A percentile compares a stretch with the other conserved stretches of the same genome.
These are phyloP conservation scores for Podaxis rugospora DNA, from an alignment of 768 basidiomycete genomes.

Conservation along the genomic window DNA sequence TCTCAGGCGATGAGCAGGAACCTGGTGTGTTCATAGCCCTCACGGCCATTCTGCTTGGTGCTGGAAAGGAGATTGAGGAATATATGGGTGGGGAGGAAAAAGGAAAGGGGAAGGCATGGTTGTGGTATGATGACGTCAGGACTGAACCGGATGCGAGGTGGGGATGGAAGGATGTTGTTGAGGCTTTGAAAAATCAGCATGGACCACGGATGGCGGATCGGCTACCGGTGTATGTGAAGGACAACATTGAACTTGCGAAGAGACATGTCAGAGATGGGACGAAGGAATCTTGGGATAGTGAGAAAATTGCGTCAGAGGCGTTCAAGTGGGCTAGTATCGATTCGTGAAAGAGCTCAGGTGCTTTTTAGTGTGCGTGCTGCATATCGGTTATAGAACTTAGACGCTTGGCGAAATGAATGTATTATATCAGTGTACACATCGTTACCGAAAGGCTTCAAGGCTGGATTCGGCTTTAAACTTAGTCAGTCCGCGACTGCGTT, in stretches of 20 bases:
- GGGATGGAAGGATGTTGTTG: constrained; percentile 14
- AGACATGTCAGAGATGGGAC: constrained; percentile 6
- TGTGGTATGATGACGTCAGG: constrained; percentile 15
- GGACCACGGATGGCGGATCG: not conserved
- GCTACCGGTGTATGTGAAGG: constrained; percentile 13
- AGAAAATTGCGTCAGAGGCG: constrained; percentile 2
- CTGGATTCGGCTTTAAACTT: not conserved
- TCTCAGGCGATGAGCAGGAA: constrained; percentile 13
- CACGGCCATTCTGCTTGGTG: constrained; percentile 12
- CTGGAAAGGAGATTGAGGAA: constrained; percentile 11
- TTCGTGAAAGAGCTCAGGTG: not conserved
- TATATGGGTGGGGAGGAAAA: constrained; percentile 9
- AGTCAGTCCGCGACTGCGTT: not conserved
- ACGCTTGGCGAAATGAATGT: not conserved
- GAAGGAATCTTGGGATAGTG: constrained; percentile 11
- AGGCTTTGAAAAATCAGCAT: constrained; percentile 7
- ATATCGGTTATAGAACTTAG: not conserved
- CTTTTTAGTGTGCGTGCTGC: too few species aligned
- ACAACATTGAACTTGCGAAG: constrained; percentile 12
- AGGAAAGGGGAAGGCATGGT: constrained; percentile 12
- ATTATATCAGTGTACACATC: not conserved
- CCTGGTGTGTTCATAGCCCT: constrained; percentile 14
- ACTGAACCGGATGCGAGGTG: constrained; percentile 9
- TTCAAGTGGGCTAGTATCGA: constrained; percentile 10
- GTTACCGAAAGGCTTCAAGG: not conserved